Evolutionary conservation across 331 rosid species (phyloP), one percentile per base, ranked within the genome.

Genomic region (Pyrus hybrid): DNA sequence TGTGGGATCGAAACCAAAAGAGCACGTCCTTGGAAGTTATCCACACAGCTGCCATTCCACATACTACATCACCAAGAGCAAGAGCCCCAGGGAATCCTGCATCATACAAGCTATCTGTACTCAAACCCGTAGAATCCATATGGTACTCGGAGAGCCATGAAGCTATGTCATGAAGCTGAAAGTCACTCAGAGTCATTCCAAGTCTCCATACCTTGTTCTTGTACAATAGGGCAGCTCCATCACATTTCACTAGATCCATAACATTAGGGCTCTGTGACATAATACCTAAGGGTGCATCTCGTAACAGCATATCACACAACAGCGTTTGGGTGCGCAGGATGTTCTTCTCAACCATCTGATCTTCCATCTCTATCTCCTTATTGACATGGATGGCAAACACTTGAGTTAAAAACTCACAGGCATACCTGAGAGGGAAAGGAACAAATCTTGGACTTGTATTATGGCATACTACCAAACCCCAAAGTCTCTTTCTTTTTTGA

Each of bases 11-110:
- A 70, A 95, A 90, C 99, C 99, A 95, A 81, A 92, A 90, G 22
- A 94, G 90, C 60, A 83, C 43, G 80, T 94, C 99, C 77, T 81
- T 90, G n/a, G 89, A 28, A 86, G 96, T 78, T 83, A 94, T 88
- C 86, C 91, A 87, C 79, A 94, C 99, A 3, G 99, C 93, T 68
- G 99, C 99, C 97, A 94, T 94, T 79, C 99, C 99, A 64, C 99
- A 91, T 30, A 90, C 87, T 73, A 76, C 65, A 81, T 92, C 96
- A 57, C 91, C 89, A 41, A 94, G 83, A 71, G 93, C 82, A 70
- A 78, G 85, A 75, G 92, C 90, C 45, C 89, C 86, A 0, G 96
- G 92, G 78, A 86, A 94, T 11, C 97, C 97, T 28, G 99, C 99
- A 37, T 94, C 99, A 76, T 79, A 77, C 93, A 94, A 80, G 84